Evolutionary conservation across 2,329 filamentous ascomycete genomes (phyloP), one percentile per base, ranked within the genome.

Genomic region (Curvularia sp.): DNA sequence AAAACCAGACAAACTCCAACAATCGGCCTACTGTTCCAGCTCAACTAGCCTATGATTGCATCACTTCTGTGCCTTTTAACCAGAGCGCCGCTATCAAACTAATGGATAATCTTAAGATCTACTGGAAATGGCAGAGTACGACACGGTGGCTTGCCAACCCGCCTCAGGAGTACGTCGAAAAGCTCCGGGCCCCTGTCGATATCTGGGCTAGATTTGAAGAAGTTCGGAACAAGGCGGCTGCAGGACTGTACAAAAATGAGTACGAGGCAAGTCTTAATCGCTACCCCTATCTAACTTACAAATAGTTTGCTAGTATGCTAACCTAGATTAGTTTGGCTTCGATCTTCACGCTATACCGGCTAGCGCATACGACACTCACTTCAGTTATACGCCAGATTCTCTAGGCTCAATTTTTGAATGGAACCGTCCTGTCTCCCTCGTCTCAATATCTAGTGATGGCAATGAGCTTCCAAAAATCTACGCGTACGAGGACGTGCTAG

Each of bases 401-500:
- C 79, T 87, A 13, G 81, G 80, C 43, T 79, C 68, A 0, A 68
- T 84, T 0, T 86, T 88, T 74, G 79, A 71, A 60, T 88, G 67
- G 26, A 80, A 78, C 10, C 78, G 83, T 10, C 75, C 77, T 28
- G 71, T 83, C 66, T 76, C 80, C 49, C 66, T 89, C 1, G 85
- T 89, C 0, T 89, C 87, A 0, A 80, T 89, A 9, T 89, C 86
- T 2, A 64, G 76, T 4, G 86, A 89, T 68, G 73, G 74, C 10
- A 65, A 71, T 35, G 64, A 69, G 26, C 70, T 86, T 12, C 87
- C 88, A 0, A 80, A 86, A 57, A 77, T 87, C 2, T 89, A 86
- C 60, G 79, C 83, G 20, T 83, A 82, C 57, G 72, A 78, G 12
- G 82, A 84, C 57, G 72, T 84, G 0, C 68, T 81, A 47, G 70